Base-by-base conservation (phyloP, 768 basidiomycete genomes). In the Termitomyces sp. region DNA sequence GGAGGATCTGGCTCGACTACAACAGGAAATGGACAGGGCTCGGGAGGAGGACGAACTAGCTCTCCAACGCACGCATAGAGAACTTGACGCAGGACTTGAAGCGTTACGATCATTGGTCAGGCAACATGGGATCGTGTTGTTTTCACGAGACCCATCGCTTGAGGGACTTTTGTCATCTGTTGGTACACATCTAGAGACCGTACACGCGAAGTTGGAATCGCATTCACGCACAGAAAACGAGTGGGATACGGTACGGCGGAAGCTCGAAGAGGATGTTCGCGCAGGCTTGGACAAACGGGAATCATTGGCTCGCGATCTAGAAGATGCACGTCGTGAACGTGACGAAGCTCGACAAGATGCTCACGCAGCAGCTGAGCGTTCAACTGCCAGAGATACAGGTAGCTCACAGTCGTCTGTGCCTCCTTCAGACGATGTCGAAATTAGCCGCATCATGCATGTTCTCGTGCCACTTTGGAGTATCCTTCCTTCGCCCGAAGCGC, bases 401-500 rank as follows among this genome's bases (percentile, higher is more conserved):
- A 58, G 21, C 21, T 51, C 48, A 51, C 66, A 53, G 25, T 61
- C 45, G 35, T 63, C 68, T 56, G 41, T 27, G 8, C 37, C 32
- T 4, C 44, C 48, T 0, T 52, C 63, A n/a, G 67, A 66, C 23
- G 59, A 68, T 21, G 85, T 86, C 45, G 48, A 49, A 6, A 75
- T 81, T 17, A 74, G 76, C 25, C 77, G 79, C 7, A 75, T 91
- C 58, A 75, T 84, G 37, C 75, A 84, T 5, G 68, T 86, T 21
- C 79, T 96, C 30, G 79, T 79, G 50, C 83, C 89, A 10, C 63
- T 96, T 23, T 98, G 94, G 93, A 71, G 78, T 5, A 76, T 88
- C 40, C 80, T 98, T 0, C 94, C 94, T 11, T 89, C 92, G 2
- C 85, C 90, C 10, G 91, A 94, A 70, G 81, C 86, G 12, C 88